A percentile compares a stretch with the other conserved stretches of the same genome.
Evolutionary conservation across 2,329 filamentous ascomycete species (phyloP).

Genomic region (Neospermospora avenae): DNA sequence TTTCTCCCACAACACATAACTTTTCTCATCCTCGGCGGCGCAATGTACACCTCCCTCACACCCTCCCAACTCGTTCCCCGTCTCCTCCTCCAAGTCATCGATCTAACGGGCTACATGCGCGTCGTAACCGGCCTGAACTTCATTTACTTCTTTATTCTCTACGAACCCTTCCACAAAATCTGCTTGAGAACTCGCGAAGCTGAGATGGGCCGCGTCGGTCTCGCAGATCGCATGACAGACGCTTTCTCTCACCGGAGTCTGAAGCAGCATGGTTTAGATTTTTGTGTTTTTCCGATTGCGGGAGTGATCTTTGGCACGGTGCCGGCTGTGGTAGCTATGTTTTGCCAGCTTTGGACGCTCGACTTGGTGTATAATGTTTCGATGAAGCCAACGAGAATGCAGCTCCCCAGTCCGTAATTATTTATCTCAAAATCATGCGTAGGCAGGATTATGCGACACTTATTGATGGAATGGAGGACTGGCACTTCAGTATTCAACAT

Average conservation of each 20-base stretch:
- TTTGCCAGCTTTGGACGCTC: slow-evolving; percentile 68
- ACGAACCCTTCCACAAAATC: slow-evolving; percentile 63
- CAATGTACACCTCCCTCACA: slow-evolving; percentile 55
- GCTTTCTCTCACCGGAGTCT: slow-evolving; percentile 56
- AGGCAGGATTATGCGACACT: slow-evolving; percentile 37
- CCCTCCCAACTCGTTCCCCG: slow-evolving; percentile 50
- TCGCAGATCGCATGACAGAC: slow-evolving; percentile 56
- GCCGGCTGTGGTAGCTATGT: slow-evolving; percentile 63
- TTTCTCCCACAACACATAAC: slow-evolving; percentile 68
- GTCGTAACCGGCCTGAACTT: slow-evolving; percentile 56
- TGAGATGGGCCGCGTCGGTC: slow-evolving; percentile 63
- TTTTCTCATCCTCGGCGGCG: slow-evolving; percentile 60
- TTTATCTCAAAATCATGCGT: neutral
- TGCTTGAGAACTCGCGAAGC: slow-evolving; percentile 58
- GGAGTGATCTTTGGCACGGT: slow-evolving; percentile 66
- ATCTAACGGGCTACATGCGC: slow-evolving; percentile 56
- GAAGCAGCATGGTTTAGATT: slow-evolving; percentile 57
- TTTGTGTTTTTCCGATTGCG: slow-evolving; percentile 62
- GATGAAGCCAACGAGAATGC: slow-evolving; percentile 51
- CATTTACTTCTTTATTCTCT: slow-evolving; percentile 61
- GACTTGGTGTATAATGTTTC: slow-evolving; percentile 69
- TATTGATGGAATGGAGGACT: neutral
- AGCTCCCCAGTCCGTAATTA: neutral
- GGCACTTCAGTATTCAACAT: neutral
- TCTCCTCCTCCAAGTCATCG: slow-evolving; percentile 56